phyloP scores from a whole-genome alignment of 139 green algal species.

The Tetraselmis striata region DNA sequence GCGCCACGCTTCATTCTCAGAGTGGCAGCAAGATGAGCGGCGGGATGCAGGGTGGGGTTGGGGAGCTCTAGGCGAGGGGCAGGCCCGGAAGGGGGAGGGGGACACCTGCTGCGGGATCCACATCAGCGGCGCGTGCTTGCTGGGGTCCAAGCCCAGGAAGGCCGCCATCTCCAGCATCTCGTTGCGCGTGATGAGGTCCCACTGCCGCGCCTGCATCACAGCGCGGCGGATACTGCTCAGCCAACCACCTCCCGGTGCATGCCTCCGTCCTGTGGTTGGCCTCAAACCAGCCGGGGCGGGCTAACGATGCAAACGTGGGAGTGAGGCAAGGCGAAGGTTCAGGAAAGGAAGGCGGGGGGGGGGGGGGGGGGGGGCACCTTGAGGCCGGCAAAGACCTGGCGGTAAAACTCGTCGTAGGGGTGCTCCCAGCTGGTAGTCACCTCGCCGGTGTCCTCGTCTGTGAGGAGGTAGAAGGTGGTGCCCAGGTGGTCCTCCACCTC shows the following conservation, averaged over 20 bases:
- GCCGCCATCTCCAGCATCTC: conserved; percentile 11
- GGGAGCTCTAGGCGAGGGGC: neutral
- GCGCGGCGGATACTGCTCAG: too few species aligned
- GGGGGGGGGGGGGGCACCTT: too few species aligned
- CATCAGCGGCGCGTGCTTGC: neutral
- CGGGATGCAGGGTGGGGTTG: neutral
- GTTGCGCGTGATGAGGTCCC: conserved; percentile 8
- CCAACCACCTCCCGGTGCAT: too few species aligned
- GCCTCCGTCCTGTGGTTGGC: too few species aligned
- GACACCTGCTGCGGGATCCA: conserved; percentile 5
- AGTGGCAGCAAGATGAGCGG: too few species aligned
- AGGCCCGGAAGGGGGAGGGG: neutral
- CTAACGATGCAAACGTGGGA: too few species aligned
- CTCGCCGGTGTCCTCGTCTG: neutral
- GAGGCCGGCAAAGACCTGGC: neutral
- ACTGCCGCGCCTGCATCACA: neutral
- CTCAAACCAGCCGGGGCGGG: too few species aligned
- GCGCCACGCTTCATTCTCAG: too few species aligned
- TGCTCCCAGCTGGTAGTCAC: neutral
- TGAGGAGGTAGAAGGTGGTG: conserved; percentile 8
- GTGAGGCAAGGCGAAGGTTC: too few species aligned
- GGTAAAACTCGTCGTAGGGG: conserved; percentile 5
- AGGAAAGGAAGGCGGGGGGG: too few species aligned
- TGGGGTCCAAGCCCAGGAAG: conserved; percentile 6
- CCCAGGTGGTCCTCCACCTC: conserved; percentile 12